Evolutionary conservation across 176 grass and related monocot genomes (phyloP).

Genomic region (Miscanthus lutarioriparius): DNA sequence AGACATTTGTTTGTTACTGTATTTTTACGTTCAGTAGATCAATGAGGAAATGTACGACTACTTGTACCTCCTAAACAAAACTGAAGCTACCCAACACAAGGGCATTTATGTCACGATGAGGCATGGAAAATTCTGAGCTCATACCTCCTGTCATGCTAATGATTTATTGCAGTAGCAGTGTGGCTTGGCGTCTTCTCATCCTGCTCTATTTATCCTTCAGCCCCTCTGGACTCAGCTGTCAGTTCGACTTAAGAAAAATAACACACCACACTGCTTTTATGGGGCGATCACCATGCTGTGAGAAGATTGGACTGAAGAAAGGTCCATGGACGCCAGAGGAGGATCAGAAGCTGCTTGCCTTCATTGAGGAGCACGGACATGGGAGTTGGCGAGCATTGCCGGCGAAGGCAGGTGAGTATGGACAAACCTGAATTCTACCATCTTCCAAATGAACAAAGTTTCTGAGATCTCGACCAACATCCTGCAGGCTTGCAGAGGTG

Average conservation of each 20-base stretch:
- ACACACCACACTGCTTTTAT: constrained; percentile 44
- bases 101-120: constrained; percentile 48
- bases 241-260: constrained; percentile 35
- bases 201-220: constrained; percentile 46
- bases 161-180: constrained; percentile 28
- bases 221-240: constrained; percentile 31
- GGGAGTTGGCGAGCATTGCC: constrained; percentile 97
- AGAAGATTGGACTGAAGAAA: constrained; percentile 93
- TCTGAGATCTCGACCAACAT: constrained; percentile 12
- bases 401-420: constrained; percentile 73
- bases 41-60: constrained; percentile 32
- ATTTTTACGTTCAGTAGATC: constrained; percentile 25
- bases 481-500: constrained; percentile 89
- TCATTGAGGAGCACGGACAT: constrained; percentile 92
- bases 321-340: constrained; percentile 87
- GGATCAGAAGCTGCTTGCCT: constrained; percentile 91
- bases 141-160: constrained; percentile 37
- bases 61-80: constrained; percentile 13
- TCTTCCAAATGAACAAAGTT: constrained; percentile 21
- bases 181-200: constrained; percentile 16
- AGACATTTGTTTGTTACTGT: constrained; percentile 39
- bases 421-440: constrained; percentile 19
- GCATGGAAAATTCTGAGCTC: constrained; percentile 32
- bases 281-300: constrained; percentile 93
- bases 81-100: constrained; percentile 27